phyloP scores from a whole-genome alignment of 805 yeast species.

The Scheffersomyces lignosus region DNA sequence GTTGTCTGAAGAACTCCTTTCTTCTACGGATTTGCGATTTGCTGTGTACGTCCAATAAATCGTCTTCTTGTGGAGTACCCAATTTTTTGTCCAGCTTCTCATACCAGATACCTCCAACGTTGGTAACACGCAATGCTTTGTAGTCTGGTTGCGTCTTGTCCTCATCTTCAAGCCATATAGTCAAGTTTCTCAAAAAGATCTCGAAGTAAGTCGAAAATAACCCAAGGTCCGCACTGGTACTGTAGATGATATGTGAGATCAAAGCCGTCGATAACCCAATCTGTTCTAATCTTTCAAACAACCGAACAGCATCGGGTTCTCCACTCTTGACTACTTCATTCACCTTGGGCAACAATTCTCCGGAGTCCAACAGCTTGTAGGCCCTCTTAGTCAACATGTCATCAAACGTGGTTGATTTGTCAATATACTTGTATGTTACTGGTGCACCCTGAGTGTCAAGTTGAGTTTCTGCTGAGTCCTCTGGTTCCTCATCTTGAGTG shows the following conservation, averaged over 20 bases:
- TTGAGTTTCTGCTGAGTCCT: slow-evolving; percentile 1
- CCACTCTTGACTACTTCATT: slow-evolving; percentile 2
- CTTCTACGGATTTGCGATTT: slow-evolving; percentile 4
- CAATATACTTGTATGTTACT: slow-evolving; percentile 5
- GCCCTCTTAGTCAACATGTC: slow-evolving; percentile 3
- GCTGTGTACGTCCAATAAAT: background rate
- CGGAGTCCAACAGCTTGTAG: slow-evolving; percentile 4
- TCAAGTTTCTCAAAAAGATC: background rate
- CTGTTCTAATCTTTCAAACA: slow-evolving; percentile 4
- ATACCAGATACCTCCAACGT: background rate
- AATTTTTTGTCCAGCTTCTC: background rate
- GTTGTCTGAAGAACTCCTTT: slow-evolving; percentile 6
- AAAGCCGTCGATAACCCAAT: slow-evolving; percentile 11
- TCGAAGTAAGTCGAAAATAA: background rate
- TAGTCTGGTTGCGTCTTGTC: background rate
- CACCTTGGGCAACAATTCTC: slow-evolving; percentile 2
- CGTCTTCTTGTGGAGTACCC: background rate
- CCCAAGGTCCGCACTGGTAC: slow-evolving; percentile 1
- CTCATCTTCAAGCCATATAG: background rate
- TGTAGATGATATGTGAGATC: slow-evolving; percentile 8
- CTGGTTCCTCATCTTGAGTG: slow-evolving; percentile 1
- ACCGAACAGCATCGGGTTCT: slow-evolving; percentile 1
- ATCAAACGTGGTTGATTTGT: background rate
- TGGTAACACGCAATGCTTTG: background rate
- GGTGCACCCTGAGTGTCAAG: slow-evolving; percentile 1